These are phyloP conservation scores for Rhizophagus sp. DNA, from an alignment of 192 early-diverging fungal species.

Conservation along the genomic window DNA sequence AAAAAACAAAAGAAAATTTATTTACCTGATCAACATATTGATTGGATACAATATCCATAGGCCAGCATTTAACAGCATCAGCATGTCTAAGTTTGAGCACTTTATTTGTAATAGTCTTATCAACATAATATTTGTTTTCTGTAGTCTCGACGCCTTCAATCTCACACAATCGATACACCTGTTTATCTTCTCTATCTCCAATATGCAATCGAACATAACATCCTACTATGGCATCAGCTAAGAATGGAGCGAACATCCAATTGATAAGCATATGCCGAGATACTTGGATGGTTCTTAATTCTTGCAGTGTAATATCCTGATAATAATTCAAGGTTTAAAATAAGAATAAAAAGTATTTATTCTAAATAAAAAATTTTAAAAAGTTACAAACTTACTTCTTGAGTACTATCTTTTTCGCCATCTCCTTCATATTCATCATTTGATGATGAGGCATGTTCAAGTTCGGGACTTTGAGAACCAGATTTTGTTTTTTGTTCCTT, in stretches of 20 bases:
- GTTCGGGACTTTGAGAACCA: background rate
- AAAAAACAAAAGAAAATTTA: background rate
- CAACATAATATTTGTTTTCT: conserved; percentile 63
- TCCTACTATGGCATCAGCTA: conserved; percentile 64
- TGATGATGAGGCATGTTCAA: background rate
- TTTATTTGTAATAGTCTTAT: conserved; percentile 63
- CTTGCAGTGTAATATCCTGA: conserved; percentile 56
- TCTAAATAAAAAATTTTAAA: background rate
- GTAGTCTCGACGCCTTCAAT: conserved; percentile 39
- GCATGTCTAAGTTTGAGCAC: conserved; percentile 70
- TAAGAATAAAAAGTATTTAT: background rate
- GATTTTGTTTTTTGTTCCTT: conserved; percentile 42
- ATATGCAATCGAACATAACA: conserved; percentile 68
- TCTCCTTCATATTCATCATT: conserved; percentile 1
- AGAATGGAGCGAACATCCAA: conserved; percentile 73
- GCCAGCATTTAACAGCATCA: conserved; percentile 63
- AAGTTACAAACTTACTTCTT: background rate
- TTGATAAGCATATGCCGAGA: conserved; percentile 67
- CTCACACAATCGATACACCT: conserved; percentile 62
- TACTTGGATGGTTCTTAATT: conserved; percentile 61
- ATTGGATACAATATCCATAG: conserved; percentile 82
- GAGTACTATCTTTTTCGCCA: background rate
- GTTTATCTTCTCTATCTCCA: conserved; percentile 58
- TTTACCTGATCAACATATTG: conserved; percentile 57
- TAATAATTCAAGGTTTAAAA: background rate